Percentiles rank a stretch among this genome's conserved stretches.
Evolutionary conservation across 768 basidiomycete species (phyloP).

Genomic region (Kwoniella botswanensis): DNA sequence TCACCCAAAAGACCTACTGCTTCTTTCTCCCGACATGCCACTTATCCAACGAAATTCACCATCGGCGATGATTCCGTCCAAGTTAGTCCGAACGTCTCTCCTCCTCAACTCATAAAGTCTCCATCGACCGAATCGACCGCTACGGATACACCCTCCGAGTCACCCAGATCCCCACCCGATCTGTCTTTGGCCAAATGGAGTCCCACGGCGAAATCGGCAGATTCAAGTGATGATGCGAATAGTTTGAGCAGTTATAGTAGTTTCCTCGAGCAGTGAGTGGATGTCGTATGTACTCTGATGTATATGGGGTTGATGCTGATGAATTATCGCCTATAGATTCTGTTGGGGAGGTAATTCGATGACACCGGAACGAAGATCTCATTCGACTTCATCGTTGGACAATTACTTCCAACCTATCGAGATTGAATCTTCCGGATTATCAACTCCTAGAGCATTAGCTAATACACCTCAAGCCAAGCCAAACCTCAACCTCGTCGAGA

Average conservation of each 20-base stretch:
- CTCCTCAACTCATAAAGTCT: slow-evolving; percentile 22
- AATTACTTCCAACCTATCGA: slow-evolving; percentile 31
- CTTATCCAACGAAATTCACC: slow-evolving; percentile 18
- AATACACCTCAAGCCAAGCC: not conserved
- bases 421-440: slow-evolving; percentile 11
- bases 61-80: slow-evolving; percentile 22
- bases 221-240: slow-evolving; percentile 21
- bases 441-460: slow-evolving; percentile 22
- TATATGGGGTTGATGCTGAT: slow-evolving; percentile 1
- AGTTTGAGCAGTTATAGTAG: slow-evolving; percentile 47
- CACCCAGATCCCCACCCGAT: slow-evolving; percentile 45
- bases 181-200: slow-evolving; percentile 35
- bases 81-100: slow-evolving; percentile 20
- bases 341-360: slow-evolving; percentile 52
- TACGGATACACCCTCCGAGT: slow-evolving; percentile 33
- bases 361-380: slow-evolving; percentile 28
- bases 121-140: slow-evolving; percentile 20
- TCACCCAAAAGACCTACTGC: slow-evolving; percentile 8
- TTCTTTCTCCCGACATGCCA: slow-evolving; percentile 3
- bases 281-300: not conserved
- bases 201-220: slow-evolving; percentile 20
- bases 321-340: slow-evolving; percentile 39
- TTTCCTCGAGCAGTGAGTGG: slow-evolving; percentile 56
- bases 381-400: slow-evolving; percentile 43
- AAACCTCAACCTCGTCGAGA: not conserved